Conservation (phyloP, 2,329 filamentous ascomycete genomes). For the Colletotrichum liaoningense region DNA sequence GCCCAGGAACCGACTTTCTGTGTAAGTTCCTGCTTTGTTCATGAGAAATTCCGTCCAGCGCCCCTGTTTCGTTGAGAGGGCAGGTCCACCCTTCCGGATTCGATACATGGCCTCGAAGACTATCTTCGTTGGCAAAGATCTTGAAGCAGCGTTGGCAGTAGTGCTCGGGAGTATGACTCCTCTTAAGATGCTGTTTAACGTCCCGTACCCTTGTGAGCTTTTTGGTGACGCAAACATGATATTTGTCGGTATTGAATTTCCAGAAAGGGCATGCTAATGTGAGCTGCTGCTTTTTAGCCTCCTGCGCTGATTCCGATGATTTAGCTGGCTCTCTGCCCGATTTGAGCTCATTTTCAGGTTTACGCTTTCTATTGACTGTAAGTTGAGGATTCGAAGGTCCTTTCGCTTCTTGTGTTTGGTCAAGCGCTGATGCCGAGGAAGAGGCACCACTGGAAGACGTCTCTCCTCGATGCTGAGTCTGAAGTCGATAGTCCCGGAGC, state of each 20-base stretch:
- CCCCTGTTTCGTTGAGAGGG: not conserved
- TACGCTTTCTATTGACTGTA: not conserved
- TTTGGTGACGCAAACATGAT: not conserved
- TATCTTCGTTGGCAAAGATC: not conserved
- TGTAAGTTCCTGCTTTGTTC: not conserved
- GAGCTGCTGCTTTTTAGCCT: not conserved
- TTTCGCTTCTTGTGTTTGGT: too few species aligned
- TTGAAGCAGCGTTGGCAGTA: not conserved
- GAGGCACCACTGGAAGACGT: too few species aligned
- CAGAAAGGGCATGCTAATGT: not conserved
- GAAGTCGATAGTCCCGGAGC: too few species aligned
- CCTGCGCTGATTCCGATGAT: too few species aligned
- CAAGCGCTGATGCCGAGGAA: too few species aligned
- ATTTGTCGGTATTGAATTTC: not conserved
- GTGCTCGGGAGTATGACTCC: not conserved
- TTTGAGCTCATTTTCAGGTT: not conserved
- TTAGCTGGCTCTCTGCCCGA: not conserved
- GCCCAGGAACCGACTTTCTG: not conserved
- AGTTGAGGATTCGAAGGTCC: too few species aligned
- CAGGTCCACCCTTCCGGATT: not conserved
- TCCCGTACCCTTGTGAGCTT: not conserved
- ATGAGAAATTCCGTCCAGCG: not conserved
- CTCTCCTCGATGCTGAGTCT: too few species aligned
- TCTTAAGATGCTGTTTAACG: slow-evolving; percentile 1
- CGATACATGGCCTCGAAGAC: not conserved